Conservation (phyloP, 2,329 filamentous ascomycete species). For the Colletotrichum liriopes region DNA sequence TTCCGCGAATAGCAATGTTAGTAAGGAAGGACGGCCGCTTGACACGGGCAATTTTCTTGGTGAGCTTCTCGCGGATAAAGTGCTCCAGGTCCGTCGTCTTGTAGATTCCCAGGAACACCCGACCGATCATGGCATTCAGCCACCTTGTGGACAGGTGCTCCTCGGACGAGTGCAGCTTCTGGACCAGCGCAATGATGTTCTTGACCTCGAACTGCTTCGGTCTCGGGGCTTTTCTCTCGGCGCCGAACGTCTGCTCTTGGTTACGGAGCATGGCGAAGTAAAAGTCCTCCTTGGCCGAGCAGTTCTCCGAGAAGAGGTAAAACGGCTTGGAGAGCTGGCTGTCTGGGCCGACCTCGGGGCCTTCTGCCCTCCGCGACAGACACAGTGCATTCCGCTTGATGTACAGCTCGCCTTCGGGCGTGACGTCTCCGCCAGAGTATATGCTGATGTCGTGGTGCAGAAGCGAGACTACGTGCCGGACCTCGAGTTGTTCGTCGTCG, state of each 20-base stretch:
- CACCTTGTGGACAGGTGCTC: slow-evolving; percentile 92
- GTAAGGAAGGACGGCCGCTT: slow-evolving; percentile 93
- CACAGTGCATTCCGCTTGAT: slow-evolving; percentile 95
- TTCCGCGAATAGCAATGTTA: slow-evolving; percentile 84
- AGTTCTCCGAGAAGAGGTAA: slow-evolving; percentile 94
- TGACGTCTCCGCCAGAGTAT: slow-evolving; percentile 83
- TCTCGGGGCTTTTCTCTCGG: slow-evolving; percentile 72
- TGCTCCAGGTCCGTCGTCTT: slow-evolving; percentile 86
- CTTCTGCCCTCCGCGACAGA: slow-evolving; percentile 76
- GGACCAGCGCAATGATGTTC: slow-evolving; percentile 90
- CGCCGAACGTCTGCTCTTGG: slow-evolving; percentile 78
- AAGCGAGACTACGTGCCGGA: slow-evolving; percentile 94
- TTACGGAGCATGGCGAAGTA: slow-evolving; percentile 93
- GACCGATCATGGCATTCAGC: slow-evolving; percentile 92
- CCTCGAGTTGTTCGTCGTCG: slow-evolving; percentile 93
- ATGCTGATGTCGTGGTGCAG: slow-evolving; percentile 89
- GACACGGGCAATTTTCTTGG: slow-evolving; percentile 95
- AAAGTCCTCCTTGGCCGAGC: slow-evolving; percentile 98
- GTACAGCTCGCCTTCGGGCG: slow-evolving; percentile 93
- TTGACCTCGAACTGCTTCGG: slow-evolving; percentile 86
- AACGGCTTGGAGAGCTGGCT: slow-evolving; percentile 82
- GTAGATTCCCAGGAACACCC: slow-evolving; percentile 90
- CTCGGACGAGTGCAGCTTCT: slow-evolving; percentile 91
- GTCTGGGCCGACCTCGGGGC: slow-evolving; percentile 70
- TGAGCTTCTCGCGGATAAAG: slow-evolving; percentile 87